Evolutionary conservation across 1,284 basidiomycete species (phyloP).

Genomic region (Exsudoporus floridanus): DNA sequence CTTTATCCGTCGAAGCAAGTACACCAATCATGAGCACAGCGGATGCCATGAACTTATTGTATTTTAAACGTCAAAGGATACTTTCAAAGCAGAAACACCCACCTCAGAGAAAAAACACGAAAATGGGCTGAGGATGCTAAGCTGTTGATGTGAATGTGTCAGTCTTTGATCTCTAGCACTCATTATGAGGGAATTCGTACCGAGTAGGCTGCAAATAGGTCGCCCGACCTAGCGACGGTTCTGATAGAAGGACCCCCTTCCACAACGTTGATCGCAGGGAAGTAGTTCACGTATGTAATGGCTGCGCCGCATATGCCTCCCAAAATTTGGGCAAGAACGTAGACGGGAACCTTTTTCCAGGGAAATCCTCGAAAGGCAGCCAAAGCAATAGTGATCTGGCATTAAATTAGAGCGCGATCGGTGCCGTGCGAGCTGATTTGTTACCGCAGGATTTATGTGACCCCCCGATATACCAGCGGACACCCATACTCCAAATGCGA

Average conservation of each 20-base stretch:
- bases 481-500: conserved; percentile 63
- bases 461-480: conserved; percentile 66
- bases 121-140: conserved; percentile 28
- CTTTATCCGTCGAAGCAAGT: conserved; percentile 44
- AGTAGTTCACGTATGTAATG: conserved; percentile 72
- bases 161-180: conserved; percentile 31
- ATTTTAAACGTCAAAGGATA: conserved; percentile 30
- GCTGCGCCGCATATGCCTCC: conserved; percentile 65
- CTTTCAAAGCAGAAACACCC: conserved; percentile 2
- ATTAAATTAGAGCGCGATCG: background rate
- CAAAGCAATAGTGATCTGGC: conserved; percentile 59
- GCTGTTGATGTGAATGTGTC: conserved; percentile 45
- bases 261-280: conserved; percentile 64
- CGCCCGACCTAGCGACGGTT: conserved; percentile 59
- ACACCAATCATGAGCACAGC: conserved; percentile 51
- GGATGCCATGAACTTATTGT: conserved; percentile 45
- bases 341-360: conserved; percentile 71
- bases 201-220: conserved; percentile 67
- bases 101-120: conserved; percentile 61
- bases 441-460: conserved; percentile 72
- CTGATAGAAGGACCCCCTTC: conserved; percentile 61
- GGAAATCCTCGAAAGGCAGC: conserved; percentile 73
- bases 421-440: conserved; percentile 16
- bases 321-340: conserved; percentile 65
- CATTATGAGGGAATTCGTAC: conserved; percentile 38